These are phyloP conservation scores for Podila epigama DNA, from an alignment of 192 early-diverging fungal genomes.

Conservation along the genomic window DNA sequence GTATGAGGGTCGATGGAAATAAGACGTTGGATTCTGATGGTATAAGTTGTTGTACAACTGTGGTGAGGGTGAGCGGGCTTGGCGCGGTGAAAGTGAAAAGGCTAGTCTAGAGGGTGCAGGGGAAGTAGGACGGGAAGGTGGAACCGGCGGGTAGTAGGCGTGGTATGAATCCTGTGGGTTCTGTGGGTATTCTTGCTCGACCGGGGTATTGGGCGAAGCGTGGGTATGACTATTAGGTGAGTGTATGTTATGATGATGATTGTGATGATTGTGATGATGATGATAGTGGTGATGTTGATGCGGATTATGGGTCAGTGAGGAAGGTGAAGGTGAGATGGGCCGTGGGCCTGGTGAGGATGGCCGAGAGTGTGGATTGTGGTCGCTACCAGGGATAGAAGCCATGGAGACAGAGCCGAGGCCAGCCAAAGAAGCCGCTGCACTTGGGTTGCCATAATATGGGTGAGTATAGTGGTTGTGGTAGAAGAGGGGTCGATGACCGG, in stretches of 20 bases:
- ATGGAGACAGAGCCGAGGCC: conserved; percentile 9
- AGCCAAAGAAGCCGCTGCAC: conserved; percentile 3
- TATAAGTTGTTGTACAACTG: conserved; percentile 20
- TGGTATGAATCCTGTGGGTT: conserved; percentile 35
- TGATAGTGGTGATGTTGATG: conserved; percentile 5
- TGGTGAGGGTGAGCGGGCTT: conserved; percentile 42
- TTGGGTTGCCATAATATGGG: conserved; percentile 17
- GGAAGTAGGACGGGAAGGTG: conserved; percentile 16
- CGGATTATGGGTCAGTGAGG: background rate
- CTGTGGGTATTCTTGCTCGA: conserved; percentile 40
- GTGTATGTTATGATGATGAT: background rate
- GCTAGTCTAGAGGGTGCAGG: conserved; percentile 26
- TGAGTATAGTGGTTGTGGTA: conserved; percentile 16
- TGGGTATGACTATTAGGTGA: conserved; percentile 1
- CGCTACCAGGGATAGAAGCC: conserved; percentile 12
- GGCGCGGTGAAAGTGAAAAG: conserved; percentile 21
- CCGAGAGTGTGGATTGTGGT: conserved; percentile 17
- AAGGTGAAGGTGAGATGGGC: conserved; percentile 11
- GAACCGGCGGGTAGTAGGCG: conserved; percentile 28
- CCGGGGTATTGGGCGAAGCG: background rate
- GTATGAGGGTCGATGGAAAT: conserved; percentile 22
- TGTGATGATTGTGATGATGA: background rate
- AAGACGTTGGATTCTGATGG: conserved; percentile 10
- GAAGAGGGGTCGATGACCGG: conserved; percentile 13
- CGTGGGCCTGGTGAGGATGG: conserved; percentile 22